A percentile compares a stretch with the other conserved stretches of the same genome.
Conservation (phyloP, 2,329 filamentous ascomycete genomes). For the Fusarium avenaceum region DNA sequence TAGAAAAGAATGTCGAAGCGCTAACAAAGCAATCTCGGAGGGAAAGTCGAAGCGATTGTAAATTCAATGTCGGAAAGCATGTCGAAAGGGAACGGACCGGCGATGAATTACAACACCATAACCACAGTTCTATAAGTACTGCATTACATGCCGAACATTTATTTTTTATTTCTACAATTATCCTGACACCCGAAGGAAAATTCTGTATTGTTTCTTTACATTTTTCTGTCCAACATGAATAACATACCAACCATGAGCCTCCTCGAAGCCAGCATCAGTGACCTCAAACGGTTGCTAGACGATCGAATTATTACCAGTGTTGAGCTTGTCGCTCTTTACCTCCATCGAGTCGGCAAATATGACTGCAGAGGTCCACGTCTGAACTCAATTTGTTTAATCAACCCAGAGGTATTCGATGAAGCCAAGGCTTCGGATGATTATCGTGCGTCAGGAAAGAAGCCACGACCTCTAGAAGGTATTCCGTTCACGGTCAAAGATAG, state of each 20-base stretch:
- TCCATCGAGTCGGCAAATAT: constrained; percentile 47
- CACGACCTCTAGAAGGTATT: constrained; percentile 63
- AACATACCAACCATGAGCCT: background rate
- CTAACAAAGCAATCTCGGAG: background rate
- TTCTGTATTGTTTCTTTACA: accelerated
- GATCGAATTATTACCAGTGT: constrained; percentile 42
- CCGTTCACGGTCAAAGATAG: constrained; percentile 71
- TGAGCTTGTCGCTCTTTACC: constrained; percentile 48
- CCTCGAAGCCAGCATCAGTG: background rate
- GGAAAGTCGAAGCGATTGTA: background rate
- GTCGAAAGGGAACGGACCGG: too few species aligned
- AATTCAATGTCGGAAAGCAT: background rate
- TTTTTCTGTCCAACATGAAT: background rate
- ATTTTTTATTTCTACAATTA: accelerated
- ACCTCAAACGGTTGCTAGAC: constrained; percentile 26
- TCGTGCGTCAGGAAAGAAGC: constrained; percentile 41
- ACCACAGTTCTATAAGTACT: background rate
- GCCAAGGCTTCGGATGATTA: constrained; percentile 50
- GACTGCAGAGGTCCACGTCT: constrained; percentile 46
- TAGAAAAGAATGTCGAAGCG: background rate
- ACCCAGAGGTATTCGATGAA: constrained; percentile 45
- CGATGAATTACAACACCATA: background rate
- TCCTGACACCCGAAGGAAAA: accelerated
- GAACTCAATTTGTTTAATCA: constrained; percentile 50
- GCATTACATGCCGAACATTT: accelerated